Evolutionary conservation across 2,329 filamentous ascomycete species (phyloP).

Genomic region (Cryphonectria nitschkei): DNA sequence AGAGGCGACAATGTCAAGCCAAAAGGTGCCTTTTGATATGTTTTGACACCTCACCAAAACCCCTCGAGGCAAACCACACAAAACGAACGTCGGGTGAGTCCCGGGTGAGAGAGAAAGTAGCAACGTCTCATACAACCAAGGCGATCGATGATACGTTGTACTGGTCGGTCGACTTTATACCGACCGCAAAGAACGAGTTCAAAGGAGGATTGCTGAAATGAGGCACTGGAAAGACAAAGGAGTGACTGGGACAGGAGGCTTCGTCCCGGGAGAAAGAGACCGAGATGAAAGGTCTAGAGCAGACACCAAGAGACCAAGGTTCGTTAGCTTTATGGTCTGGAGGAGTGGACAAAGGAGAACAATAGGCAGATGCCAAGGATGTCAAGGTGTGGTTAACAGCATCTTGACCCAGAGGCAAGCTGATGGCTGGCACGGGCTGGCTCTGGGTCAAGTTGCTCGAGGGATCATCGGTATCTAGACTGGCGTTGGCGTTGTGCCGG

Average conservation of each 20-base stretch:
- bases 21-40: neutral
- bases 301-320: conserved; percentile 12
- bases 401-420: conserved; percentile 17
- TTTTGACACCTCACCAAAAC: neutral
- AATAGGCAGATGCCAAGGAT: neutral
- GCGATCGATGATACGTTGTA: neutral
- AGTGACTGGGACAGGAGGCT: conserved; percentile 11
- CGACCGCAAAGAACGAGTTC: neutral
- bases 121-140: neutral
- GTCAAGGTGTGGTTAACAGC: conserved; percentile 4
- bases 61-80: too few relatives aligned
- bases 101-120: neutral
- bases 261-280: conserved; percentile 18
- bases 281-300: conserved; percentile 14
- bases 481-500: conserved; percentile 17
- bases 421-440: neutral
- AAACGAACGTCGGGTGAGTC: neutral
- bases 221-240: conserved; percentile 17
- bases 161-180: neutral
- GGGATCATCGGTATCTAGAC: conserved; percentile 20
- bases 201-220: neutral
- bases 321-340: conserved; percentile 18
- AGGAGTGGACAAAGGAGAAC: conserved; percentile 16
- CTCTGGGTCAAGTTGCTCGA: conserved; percentile 19
- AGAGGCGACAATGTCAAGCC: neutral